A percentile compares a stretch with the other conserved stretches of the same genome.
These are phyloP conservation scores for Neurospora cerealis DNA, from an alignment of 495 filamentous ascomycete genomes.

Conservation along the genomic window DNA sequence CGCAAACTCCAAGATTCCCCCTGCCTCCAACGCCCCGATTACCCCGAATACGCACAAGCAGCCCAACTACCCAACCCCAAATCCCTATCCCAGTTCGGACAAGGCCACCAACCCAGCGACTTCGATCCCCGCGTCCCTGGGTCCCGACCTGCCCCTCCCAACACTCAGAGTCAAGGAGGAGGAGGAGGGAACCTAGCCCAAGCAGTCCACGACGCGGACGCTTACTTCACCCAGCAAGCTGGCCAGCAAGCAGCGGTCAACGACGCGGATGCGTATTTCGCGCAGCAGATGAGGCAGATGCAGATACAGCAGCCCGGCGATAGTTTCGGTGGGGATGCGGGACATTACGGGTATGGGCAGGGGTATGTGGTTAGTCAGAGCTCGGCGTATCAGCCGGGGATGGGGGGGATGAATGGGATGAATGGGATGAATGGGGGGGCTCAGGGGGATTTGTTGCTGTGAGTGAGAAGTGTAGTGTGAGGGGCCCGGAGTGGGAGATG, in stretches of 20 bases:
- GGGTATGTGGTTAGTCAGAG: slow-evolving; percentile 61
- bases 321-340: slow-evolving; percentile 36
- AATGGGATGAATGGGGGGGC: neutral
- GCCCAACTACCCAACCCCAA: slow-evolving; percentile 23
- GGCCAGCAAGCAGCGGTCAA: slow-evolving; percentile 43
- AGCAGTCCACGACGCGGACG: slow-evolving; percentile 74
- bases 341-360: slow-evolving; percentile 20
- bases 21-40: slow-evolving; percentile 61
- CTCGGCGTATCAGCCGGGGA: slow-evolving; percentile 43
- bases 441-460: slow-evolving; percentile 47
- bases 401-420: slow-evolving; percentile 32
- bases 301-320: slow-evolving; percentile 42
- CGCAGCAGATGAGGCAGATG: slow-evolving; percentile 63
- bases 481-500: neutral
- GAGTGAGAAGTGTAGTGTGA: slow-evolving; percentile 1
- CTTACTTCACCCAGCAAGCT: slow-evolving; percentile 64
- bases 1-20: slow-evolving; percentile 63
- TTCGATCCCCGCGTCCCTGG: slow-evolving; percentile 21
- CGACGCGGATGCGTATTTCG: slow-evolving; percentile 82
- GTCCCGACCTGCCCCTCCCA: slow-evolving; percentile 2
- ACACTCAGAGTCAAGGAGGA: slow-evolving; percentile 13
- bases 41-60: slow-evolving; percentile 21
- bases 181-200: slow-evolving; percentile 48
- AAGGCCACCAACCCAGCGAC: slow-evolving; percentile 33
- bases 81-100: slow-evolving; percentile 40